Evolutionary conservation across 1,284 basidiomycete species (phyloP).

Genomic region (Albatrellus sp.): DNA sequence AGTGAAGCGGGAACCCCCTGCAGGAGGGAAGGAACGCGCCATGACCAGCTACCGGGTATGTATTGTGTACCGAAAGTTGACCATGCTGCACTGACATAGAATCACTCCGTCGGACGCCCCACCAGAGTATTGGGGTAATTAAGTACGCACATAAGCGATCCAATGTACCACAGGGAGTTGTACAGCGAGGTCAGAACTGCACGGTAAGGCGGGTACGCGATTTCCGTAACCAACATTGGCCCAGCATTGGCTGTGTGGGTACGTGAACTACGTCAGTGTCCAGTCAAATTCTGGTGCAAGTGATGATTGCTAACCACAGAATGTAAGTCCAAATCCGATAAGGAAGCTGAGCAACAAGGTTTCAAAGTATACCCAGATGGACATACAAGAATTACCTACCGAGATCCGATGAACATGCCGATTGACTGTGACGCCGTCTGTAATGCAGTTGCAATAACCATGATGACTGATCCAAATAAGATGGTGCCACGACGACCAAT

Average conservation of each 20-base stretch:
- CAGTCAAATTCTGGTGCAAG: not conserved
- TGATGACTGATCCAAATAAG: slow-evolving; percentile 49
- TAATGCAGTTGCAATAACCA: slow-evolving; percentile 53
- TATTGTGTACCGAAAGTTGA: slow-evolving; percentile 62
- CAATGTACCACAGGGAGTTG: slow-evolving; percentile 75
- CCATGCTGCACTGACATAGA: slow-evolving; percentile 51
- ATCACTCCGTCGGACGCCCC: not conserved
- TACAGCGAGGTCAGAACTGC: slow-evolving; percentile 60
- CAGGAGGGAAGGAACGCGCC: slow-evolving; percentile 61
- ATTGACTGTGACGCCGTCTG: slow-evolving; percentile 64
- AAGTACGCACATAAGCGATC: slow-evolving; percentile 48
- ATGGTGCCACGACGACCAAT: slow-evolving; percentile 53
- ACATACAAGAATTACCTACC: slow-evolving; percentile 22
- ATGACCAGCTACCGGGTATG: slow-evolving; percentile 54
- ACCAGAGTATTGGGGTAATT: slow-evolving; percentile 2
- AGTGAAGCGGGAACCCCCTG: slow-evolving; percentile 52
- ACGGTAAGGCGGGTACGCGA: slow-evolving; percentile 68
- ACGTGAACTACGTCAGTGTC: slow-evolving; percentile 11
- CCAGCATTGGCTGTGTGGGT: slow-evolving; percentile 38
- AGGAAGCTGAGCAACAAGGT: slow-evolving; percentile 35
- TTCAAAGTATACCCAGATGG: not conserved
- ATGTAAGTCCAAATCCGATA: slow-evolving; percentile 70
- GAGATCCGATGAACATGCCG: slow-evolving; percentile 73
- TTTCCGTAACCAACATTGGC: slow-evolving; percentile 65
- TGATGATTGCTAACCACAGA: slow-evolving; percentile 25